Base-by-base conservation (phyloP, 805 yeast genomes). In the Grigorovia transvaalensis region DNA sequence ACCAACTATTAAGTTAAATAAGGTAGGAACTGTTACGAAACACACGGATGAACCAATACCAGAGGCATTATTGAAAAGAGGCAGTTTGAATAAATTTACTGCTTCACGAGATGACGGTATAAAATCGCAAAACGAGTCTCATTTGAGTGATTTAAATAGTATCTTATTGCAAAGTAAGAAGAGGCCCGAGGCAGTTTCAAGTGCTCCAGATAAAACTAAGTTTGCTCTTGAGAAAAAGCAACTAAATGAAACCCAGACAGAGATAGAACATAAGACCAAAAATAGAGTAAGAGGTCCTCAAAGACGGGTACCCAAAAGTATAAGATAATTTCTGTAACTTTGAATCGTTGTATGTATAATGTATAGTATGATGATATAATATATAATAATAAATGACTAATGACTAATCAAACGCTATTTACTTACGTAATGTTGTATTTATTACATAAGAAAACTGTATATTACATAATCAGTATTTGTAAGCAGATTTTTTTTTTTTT, bases 261-360 rank as follows among this genome's bases (percentile, higher is more conserved):
- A 23, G 27, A 23, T 1, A 54, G 56, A 43, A 45, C 44, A 20
- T 48, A 61, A 49, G 58, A 70, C 63, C 42, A 71, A 69, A 56
- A 54, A 50, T 7, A 61, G 75, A 50, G 56, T 72, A 9, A 63
- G 63, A 18, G 74, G 73, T 1, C 75, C 74, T 19, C 70, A 63
- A 51, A 57, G 76, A 52, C 62, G 71, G 49, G 57, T 66, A n/a
- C 76, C 74, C 2, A 59, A 57, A 19, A 49, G 27, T 15, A 29
- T 42, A 20, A 33, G 15, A 45, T 45, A 46, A 35, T 29, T 33
- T 46, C 18, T 29, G 42, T n/a, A 45, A 12, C 18, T 29, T 9
- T 8, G 33, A 19, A 9, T 4, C 35, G 13, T n/a, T n/a, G 33
- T 27, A 12, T 9, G 33, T 46, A 18, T 19, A 35, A 35, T 35